Percentiles rank a stretch among this genome's conserved stretches.
Conservation (phyloP, 2,329 filamentous ascomycete species). For the Aspergillus alliaceus region DNA sequence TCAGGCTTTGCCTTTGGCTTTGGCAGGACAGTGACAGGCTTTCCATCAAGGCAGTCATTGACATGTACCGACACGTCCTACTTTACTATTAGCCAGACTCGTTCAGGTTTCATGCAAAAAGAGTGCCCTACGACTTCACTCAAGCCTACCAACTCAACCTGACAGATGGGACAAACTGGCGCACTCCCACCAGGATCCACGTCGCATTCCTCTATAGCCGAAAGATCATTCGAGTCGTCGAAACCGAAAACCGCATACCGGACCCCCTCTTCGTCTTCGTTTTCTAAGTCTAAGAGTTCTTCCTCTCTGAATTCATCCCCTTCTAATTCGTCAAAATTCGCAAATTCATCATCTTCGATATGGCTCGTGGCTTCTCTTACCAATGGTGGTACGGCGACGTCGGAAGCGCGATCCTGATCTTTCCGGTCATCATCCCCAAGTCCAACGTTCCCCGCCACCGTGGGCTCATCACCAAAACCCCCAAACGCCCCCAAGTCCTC, state of each 20-base stretch:
- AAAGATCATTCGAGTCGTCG: conserved; percentile 24
- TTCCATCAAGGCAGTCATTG: conserved; percentile 88
- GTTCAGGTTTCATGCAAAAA: neutral
- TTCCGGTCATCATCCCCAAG: conserved; percentile 4
- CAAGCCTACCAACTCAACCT: conserved; percentile 60
- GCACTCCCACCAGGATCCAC: conserved; percentile 19
- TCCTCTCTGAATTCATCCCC: conserved; percentile 60
- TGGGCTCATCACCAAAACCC: conserved; percentile 16
- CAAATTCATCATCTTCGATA: conserved; percentile 49
- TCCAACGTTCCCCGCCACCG: neutral
- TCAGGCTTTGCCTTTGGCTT: conserved; percentile 18
- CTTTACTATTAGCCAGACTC: neutral
- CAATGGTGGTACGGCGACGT: conserved; percentile 37
- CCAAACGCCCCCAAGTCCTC: conserved; percentile 38
- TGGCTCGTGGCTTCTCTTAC: conserved; percentile 53
- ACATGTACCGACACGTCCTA: conserved; percentile 81
- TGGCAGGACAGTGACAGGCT: conserved; percentile 59
- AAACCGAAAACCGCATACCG: conserved; percentile 26
- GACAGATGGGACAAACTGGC: conserved; percentile 74
- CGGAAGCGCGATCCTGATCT: conserved; percentile 17
- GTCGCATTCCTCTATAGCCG: conserved; percentile 16
- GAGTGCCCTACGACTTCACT: conserved; percentile 43
- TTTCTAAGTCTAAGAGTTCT: conserved; percentile 58
- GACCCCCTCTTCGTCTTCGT: conserved; percentile 36
- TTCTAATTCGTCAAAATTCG: conserved; percentile 60